Evolutionary conservation across 176 grass and related monocot genomes (phyloP), one percentile per base, ranked within the genome.

Genomic region (Carex pumila): DNA sequence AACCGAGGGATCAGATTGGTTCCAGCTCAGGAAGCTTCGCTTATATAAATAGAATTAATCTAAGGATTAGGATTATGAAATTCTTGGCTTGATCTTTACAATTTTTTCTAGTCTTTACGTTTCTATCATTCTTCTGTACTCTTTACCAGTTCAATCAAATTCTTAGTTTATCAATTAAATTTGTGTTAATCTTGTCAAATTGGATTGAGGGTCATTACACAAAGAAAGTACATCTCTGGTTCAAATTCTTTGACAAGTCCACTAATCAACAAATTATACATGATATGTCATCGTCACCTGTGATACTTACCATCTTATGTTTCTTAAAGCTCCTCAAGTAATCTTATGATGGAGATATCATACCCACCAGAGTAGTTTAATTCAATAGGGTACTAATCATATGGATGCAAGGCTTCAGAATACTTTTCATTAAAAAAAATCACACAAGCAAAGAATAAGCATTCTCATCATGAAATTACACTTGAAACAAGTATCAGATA

Each of bases 351-450:
- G 21, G 7, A 83, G 62, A 83, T 49, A 55, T 36, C n/a, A 52
- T 67, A 83, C 80, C 80, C 19, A 83, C 61, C 80, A 29, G 0
- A 77, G 21, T 18, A 32, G 50, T 56, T 77, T 77, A 56, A 77
- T 77, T 50, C 10, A 57, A 53, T 9, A 54, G 29, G 12, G 37
- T 19, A 71, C 17, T 71, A 45, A 71, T 71, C 67, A 71, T 37
- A 71, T 43, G 19, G 36, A 71, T 71, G 37, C 45, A 37, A 39
- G 3, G 7, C 37, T 71, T 45, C 17, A 75, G 1, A 75, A 75
- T 75, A 29, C 19, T 30, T 53, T 2, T 14, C 0, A 13, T 53
- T 53, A 7, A 75, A 30, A 13, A 74, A 3, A 75, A 30, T 25
- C 5, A 52, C n/a, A 75, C 71, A 75, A 14, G 71, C 39, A 74